Evolutionary conservation across 1,284 basidiomycete genomes (phyloP).

Genomic region (Trametes pubescens): DNA sequence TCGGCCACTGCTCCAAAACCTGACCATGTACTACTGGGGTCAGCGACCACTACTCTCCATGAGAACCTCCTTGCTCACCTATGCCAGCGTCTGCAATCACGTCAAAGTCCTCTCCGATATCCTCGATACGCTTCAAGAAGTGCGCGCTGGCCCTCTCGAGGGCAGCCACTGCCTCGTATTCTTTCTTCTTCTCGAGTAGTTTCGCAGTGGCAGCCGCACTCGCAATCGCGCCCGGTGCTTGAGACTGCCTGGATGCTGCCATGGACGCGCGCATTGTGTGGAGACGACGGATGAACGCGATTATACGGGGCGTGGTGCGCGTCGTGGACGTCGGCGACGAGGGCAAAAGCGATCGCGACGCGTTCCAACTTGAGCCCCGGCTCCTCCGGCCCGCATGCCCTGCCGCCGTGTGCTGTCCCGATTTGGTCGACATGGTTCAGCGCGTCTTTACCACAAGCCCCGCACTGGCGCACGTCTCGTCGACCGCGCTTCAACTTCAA

Average conservation of each 20-base stretch:
- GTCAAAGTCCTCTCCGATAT: conserved; percentile 73
- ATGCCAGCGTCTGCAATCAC: conserved; percentile 78
- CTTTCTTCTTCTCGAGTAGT: conserved; percentile 80
- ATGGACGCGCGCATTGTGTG: conserved; percentile 50
- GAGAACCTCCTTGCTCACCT: conserved; percentile 50
- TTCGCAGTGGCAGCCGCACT: conserved; percentile 60
- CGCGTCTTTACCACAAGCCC: background rate
- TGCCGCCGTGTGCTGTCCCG: background rate
- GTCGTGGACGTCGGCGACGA: background rate
- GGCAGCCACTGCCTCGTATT: conserved; percentile 77
- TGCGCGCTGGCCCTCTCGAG: conserved; percentile 68
- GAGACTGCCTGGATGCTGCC: conserved; percentile 58
- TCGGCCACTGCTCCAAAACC: conserved; percentile 81
- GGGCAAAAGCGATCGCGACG: background rate
- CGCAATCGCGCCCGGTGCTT: conserved; percentile 50
- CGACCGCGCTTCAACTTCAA: too few species aligned
- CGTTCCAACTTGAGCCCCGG: background rate
- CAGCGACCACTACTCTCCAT: background rate
- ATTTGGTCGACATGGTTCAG: background rate
- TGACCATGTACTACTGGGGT: conserved; percentile 68
- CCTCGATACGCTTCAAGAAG: conserved; percentile 73
- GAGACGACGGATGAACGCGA: background rate
- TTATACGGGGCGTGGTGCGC: background rate
- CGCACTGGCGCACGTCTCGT: background rate
- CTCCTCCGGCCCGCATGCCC: background rate